phyloP scores from a whole-genome alignment of 805 yeast species.

The Candida vaughaniae region DNA sequence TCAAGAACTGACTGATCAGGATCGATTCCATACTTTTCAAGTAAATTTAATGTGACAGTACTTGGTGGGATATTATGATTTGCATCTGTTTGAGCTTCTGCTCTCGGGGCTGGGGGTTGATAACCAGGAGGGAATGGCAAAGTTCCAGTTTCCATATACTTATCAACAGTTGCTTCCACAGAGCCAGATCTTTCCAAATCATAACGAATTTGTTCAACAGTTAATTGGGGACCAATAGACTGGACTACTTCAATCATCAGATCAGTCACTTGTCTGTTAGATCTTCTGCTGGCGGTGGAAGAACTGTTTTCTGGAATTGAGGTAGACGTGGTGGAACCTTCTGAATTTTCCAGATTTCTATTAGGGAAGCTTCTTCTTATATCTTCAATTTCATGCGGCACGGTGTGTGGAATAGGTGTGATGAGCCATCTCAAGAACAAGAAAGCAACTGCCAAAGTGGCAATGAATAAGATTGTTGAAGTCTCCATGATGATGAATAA shows the following conservation, averaged over 20 bases:
- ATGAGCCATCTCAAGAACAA: constrained; percentile 66
- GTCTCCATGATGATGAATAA: constrained; percentile 47
- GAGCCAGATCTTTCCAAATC: constrained; percentile 78
- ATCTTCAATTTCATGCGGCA: constrained; percentile 16
- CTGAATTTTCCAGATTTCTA: not conserved
- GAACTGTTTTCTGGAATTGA: not conserved
- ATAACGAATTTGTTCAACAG: constrained; percentile 66
- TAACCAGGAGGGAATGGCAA: constrained; percentile 56
- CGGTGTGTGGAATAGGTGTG: constrained; percentile 51
- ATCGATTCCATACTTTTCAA: constrained; percentile 45
- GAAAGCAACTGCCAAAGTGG: constrained; percentile 51
- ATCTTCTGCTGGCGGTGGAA: not conserved
- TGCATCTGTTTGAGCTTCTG: constrained; percentile 10
- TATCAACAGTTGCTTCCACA: constrained; percentile 77
- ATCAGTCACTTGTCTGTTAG: constrained; percentile 51
- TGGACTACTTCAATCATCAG: constrained; percentile 86
- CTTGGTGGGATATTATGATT: constrained; percentile 20
- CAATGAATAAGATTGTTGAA: constrained; percentile 52
- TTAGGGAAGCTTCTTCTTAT: constrained; percentile 10
- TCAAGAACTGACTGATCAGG: constrained; percentile 7
- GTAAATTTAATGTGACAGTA: constrained; percentile 20
- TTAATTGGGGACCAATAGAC: constrained; percentile 72
- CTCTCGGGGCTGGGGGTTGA: constrained; percentile 16
- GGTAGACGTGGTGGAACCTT: not conserved
- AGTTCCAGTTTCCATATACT: constrained; percentile 58